Base-by-base conservation (phyloP, 495 filamentous ascomycete species). In the Penicillium pulvis region DNA sequence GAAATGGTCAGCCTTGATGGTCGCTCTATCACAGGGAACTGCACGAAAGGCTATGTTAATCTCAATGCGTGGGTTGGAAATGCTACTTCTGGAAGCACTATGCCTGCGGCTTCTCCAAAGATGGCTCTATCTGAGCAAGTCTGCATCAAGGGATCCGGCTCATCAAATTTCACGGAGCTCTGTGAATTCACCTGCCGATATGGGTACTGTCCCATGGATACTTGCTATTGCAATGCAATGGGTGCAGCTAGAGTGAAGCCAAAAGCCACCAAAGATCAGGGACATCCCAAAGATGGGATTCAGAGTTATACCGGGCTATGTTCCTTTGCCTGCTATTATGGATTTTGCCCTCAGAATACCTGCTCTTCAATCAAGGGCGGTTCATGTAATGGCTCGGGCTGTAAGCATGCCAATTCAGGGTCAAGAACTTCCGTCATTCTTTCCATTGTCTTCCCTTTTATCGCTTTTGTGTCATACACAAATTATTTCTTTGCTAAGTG, bases 11-110 rank as follows among this genome's bases (percentile, higher is more conserved):
- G 56, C 10, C 56, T 74, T 3, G 61, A 65, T 33, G 87, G 87
- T 0, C 76, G 78, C 5, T 65, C 62, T 2, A 84, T 89, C 51
- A 68, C 67, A 0, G 73, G 66, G 4, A 60, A 58, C n/a, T 84
- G 83, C 47, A 24, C 70, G 8, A 61, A 75, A 16, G 83, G 80
- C 1, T 64, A 77, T 51, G 83, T 82, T 14, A 87, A 83, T 53
- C 80, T 74, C 62, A 83, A 83, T 61, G 74, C 81, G 4, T 79
- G 76, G 63, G 79, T 81, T 6, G 79, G 75, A 24, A 71, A 65
- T 52, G 58, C 59, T 5, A 61, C 60, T 2, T 51, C 61, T n/a
- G 49, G 44, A 51, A 56, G 23, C 6, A 52, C 17, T 11, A 52
- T 51, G 24, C n/a, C n/a, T 1, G 30, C 52, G 7, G 42, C 51